These are phyloP conservation scores for Termitomyces titanicus DNA, from an alignment of 768 basidiomycete species.

Conservation along the genomic window DNA sequence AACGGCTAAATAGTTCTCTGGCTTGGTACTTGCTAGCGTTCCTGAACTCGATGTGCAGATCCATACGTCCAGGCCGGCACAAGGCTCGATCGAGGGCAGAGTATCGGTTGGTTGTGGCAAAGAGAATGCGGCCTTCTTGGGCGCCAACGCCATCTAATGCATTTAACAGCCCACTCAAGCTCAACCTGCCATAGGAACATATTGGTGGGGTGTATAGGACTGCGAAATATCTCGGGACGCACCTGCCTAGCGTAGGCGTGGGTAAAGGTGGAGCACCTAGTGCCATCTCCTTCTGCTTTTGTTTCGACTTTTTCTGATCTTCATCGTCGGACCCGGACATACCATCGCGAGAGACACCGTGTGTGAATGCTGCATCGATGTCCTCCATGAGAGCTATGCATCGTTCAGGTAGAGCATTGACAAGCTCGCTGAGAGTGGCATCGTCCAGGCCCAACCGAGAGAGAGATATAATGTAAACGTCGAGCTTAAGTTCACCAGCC, in stretches of 20 bases:
- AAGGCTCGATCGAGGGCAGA: conserved; percentile 58
- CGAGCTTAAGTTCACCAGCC: conserved; percentile 66
- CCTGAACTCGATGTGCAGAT: conserved; percentile 62
- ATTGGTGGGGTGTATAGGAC: not conserved
- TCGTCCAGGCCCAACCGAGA: conserved; percentile 58
- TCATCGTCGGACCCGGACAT: not conserved
- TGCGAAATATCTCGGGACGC: not conserved
- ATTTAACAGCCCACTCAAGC: conserved; percentile 64
- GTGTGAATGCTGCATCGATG: conserved; percentile 61
- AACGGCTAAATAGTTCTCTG: conserved; percentile 52
- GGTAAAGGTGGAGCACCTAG: conserved; percentile 5
- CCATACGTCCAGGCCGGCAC: conserved; percentile 66
- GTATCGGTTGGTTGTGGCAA: conserved; percentile 72
- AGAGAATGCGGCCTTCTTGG: conserved; percentile 65
- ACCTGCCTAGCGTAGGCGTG: conserved; percentile 15
- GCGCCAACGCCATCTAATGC: conserved; percentile 68
- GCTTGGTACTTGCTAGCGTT: conserved; percentile 58
- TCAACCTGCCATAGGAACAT: conserved; percentile 31
- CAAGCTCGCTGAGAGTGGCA: conserved; percentile 43
- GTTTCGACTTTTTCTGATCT: not conserved
- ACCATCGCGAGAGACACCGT: conserved; percentile 23
- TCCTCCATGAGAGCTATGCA: conserved; percentile 72
- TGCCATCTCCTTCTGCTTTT: not conserved
- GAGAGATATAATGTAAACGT: conserved; percentile 63
- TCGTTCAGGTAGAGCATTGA: conserved; percentile 47